Base-by-base conservation (phyloP, 768 basidiomycete species). In the Suillus ampliporus region DNA sequence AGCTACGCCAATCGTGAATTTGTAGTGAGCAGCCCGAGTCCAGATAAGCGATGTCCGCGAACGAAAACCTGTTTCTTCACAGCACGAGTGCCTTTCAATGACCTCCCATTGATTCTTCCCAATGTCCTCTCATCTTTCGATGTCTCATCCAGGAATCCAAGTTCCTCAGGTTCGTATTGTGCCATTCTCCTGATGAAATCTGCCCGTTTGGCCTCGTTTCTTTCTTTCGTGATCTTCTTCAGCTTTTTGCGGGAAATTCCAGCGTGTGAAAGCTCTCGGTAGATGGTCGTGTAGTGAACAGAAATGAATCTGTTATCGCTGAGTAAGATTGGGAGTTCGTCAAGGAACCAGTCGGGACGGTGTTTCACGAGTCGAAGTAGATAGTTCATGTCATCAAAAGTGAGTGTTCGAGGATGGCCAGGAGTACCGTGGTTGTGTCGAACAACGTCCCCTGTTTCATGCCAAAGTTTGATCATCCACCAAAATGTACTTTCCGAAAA, bases 101-200 rank as follows among this genome's bases (percentile, higher is more conserved):
- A 61, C 43, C 72, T 56, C 19, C 75, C 76, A 59, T 61, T 51
- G 7, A 58, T 23, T 11, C 74, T 57, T 13, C 37, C 52, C 26
- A 60, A 26, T 8, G 73, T 74, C n/a, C 68, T 53, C 15, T 76
- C 70, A 65, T 77, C 71, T 64, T 77, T 77, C 0, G 74, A 77
- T 1, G 68, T 69, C 58, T 80, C 75, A 60, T 79, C 73, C 5
- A 79, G 57, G 58, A 79, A 79, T 0, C 74, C 74, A 13, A 80
- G 66, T 48, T 79, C 68, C 13, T 78, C 73, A 3, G 73, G 67
- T 1, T 56, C 60, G 59, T 79, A 79, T 37, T 69, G 63, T 3
- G 72, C 69, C 67, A 78, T 74, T 0, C 54, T 57, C 0, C 61
- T 38, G 1, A 77, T 67, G 58, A 66, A 79, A 41, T 70, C 74